A percentile compares a stretch with the other conserved stretches of the same genome.
These are phyloP conservation scores for Yamadazyma paraphyllophila DNA, from an alignment of 805 yeast species.

Conservation along the genomic window DNA sequence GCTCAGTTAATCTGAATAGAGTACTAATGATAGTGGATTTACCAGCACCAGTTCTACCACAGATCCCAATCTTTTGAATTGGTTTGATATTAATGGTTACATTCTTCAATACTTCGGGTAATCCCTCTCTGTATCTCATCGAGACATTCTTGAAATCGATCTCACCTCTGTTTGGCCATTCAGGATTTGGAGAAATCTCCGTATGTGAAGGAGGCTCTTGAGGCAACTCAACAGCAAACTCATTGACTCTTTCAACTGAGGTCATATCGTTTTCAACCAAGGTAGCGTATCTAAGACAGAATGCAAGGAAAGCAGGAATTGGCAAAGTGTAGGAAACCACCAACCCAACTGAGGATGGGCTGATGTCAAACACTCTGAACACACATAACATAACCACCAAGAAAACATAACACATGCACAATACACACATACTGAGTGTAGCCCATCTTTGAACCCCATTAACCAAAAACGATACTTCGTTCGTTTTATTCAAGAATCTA, in stretches of 20 bases:
- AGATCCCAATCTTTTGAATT: conserved; percentile 73
- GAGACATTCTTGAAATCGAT: conserved; percentile 49
- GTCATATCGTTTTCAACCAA: conserved; percentile 41
- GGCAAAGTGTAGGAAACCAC: conserved; percentile 31
- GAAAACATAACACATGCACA: conserved; percentile 17
- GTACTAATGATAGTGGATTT: conserved; percentile 68
- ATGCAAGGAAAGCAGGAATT: conserved; percentile 31
- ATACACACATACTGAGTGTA: conserved; percentile 23
- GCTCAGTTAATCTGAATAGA: conserved; percentile 53
- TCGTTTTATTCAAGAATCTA: conserved; percentile 25
- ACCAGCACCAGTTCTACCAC: conserved; percentile 92
- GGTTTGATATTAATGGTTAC: conserved; percentile 45
- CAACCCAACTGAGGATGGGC: conserved; percentile 37
- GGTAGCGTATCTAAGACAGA: conserved; percentile 29
- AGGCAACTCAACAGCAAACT: conserved; percentile 53
- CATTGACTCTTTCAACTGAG: conserved; percentile 35
- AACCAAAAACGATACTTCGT: conserved; percentile 34
- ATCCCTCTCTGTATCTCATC: conserved; percentile 56
- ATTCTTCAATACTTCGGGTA: conserved; percentile 56
- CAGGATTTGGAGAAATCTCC: conserved; percentile 40
- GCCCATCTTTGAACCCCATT: conserved; percentile 39
- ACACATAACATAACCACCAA: conserved; percentile 32
- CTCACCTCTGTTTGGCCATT: conserved; percentile 51
- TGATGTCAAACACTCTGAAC: conserved; percentile 28
- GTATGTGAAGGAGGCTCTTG: conserved; percentile 63